Evolutionary conservation across 768 basidiomycete genomes (phyloP).

Genomic region (Mycena indigotica): DNA sequence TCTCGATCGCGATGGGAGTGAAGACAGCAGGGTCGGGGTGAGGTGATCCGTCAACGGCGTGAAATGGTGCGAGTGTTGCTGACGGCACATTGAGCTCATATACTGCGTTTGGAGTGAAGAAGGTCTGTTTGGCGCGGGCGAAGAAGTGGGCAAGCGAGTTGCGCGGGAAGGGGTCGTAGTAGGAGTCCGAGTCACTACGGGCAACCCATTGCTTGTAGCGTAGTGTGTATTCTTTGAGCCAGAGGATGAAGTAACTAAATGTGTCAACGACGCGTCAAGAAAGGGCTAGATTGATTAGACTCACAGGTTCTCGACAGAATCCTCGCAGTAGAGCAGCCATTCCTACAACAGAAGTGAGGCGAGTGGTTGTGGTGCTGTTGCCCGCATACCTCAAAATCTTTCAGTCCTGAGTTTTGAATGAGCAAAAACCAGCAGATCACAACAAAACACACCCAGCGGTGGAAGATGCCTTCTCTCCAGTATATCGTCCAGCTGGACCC

Average conservation of each 20-base stretch:
- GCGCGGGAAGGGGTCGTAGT: slow-evolving; percentile 46
- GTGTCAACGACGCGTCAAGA: slow-evolving; percentile 2
- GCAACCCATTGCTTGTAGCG: slow-evolving; percentile 49
- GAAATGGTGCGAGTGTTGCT: slow-evolving; percentile 63
- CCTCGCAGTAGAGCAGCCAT: slow-evolving; percentile 80
- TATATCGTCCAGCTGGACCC: slow-evolving; percentile 73
- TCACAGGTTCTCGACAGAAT: slow-evolving; percentile 73
- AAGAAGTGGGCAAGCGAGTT: slow-evolving; percentile 78
- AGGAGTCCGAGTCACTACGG: slow-evolving; percentile 33
- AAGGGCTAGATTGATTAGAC: slow-evolving; percentile 24
- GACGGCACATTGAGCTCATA: slow-evolving; percentile 76
- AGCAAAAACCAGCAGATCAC: not conserved
- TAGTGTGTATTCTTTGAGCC: slow-evolving; percentile 72
- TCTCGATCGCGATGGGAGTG: slow-evolving; percentile 58
- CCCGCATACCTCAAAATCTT: slow-evolving; percentile 72
- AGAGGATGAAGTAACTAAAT: slow-evolving; percentile 74
- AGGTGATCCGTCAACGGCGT: slow-evolving; percentile 41
- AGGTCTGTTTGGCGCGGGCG: slow-evolving; percentile 77
- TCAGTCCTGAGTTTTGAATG: slow-evolving; percentile 48
- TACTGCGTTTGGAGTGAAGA: slow-evolving; percentile 69
- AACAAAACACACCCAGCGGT: slow-evolving; percentile 46
- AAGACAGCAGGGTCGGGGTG: slow-evolving; percentile 73
- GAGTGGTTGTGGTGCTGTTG: not conserved
- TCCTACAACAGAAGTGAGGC: slow-evolving; percentile 44
- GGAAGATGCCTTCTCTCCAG: slow-evolving; percentile 77